phyloP scores from a whole-genome alignment of 2,329 filamentous ascomycete species.

The Neofusicoccum ribis region DNA sequence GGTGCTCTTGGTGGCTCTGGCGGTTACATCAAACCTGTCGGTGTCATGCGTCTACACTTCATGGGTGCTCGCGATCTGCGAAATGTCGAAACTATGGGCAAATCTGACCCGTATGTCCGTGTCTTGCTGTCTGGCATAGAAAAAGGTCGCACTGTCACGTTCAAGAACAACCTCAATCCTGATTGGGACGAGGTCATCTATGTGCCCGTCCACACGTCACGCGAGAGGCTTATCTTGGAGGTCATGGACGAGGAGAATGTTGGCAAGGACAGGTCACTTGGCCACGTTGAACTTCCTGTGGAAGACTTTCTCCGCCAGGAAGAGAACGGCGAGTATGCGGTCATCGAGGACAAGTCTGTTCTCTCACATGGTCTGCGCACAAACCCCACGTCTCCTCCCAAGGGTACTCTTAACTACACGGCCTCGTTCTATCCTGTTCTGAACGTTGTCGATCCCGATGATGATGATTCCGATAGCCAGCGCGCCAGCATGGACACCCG shows the following conservation, averaged over 20 bases:
- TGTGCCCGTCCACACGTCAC: constrained; percentile 79
- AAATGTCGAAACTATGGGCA: constrained; percentile 93
- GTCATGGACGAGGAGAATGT: constrained; percentile 97
- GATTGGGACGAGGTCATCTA: constrained; percentile 97
- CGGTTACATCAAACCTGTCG: constrained; percentile 90
- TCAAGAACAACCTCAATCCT: constrained; percentile 92
- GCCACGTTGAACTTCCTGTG: constrained; percentile 73
- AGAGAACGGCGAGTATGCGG: constrained; percentile 76
- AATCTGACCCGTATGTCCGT: constrained; percentile 92
- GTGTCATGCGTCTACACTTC: constrained; percentile 94
- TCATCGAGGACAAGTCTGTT: constrained; percentile 72
- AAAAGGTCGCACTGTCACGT: constrained; percentile 90
- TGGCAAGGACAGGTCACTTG: constrained; percentile 85
- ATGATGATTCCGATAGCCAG: constrained; percentile 56
- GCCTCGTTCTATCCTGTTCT: constrained; percentile 88
- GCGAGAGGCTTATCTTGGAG: constrained; percentile 83
- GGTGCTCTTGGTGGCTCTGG: constrained; percentile 75
- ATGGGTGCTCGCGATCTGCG: constrained; percentile 77
- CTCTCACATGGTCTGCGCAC: constrained; percentile 70
- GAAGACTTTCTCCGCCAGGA: constrained; percentile 77
- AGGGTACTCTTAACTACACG: constrained; percentile 80
- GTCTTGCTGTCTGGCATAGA: constrained; percentile 87
- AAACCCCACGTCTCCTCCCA: constrained; percentile 69
- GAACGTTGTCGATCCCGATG: constrained; percentile 84
- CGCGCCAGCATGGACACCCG: constrained; percentile 23